A percentile compares a stretch with the other conserved stretches of the same genome.
Conservation (phyloP, 805 yeast species). For the Sugiyamaella chiloensis region DNA sequence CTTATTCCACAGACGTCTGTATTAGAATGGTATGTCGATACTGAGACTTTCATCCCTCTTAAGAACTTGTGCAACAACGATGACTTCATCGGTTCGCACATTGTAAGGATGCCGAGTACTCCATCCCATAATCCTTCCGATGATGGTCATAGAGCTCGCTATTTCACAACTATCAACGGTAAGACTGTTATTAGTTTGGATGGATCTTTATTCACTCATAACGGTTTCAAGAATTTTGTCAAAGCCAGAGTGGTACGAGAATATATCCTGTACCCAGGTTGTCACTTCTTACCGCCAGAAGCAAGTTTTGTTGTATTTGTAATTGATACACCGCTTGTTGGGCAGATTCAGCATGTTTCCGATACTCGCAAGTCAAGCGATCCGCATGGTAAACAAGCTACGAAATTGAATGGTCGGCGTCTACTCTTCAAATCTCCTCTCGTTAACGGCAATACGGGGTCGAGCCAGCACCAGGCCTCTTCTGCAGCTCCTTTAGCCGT, state of each 20-base stretch:
- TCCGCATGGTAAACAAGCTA: not conserved
- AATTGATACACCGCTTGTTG: slow-evolving; percentile 55
- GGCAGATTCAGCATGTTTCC: slow-evolving; percentile 24
- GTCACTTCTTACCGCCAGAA: slow-evolving; percentile 58
- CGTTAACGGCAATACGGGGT: not conserved
- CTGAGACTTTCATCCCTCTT: slow-evolving; percentile 39
- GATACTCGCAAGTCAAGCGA: not conserved
- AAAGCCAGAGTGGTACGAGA: slow-evolving; percentile 44
- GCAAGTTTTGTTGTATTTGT: slow-evolving; percentile 53
- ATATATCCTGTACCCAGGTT: slow-evolving; percentile 51
- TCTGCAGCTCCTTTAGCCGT: not conserved
- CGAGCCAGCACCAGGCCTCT: not conserved
- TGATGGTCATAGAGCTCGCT: slow-evolving; percentile 24
- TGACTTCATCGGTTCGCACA: slow-evolving; percentile 63
- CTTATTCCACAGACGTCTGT: slow-evolving; percentile 60
- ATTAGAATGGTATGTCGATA: slow-evolving; percentile 42
- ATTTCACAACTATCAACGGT: slow-evolving; percentile 30
- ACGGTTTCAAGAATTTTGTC: slow-evolving; percentile 52
- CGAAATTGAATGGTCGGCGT: not conserved
- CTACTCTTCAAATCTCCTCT: not conserved
- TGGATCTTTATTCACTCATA: slow-evolving; percentile 52
- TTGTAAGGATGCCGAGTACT: slow-evolving; percentile 40
- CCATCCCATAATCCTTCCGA: slow-evolving; percentile 15
- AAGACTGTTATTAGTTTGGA: slow-evolving; percentile 55
- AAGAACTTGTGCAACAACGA: slow-evolving; percentile 54